Percentiles rank a stretch among this genome's conserved stretches.
phyloP scores from a whole-genome alignment of 768 basidiomycete genomes.

The Cystofilobasidium bisporidii region DNA sequence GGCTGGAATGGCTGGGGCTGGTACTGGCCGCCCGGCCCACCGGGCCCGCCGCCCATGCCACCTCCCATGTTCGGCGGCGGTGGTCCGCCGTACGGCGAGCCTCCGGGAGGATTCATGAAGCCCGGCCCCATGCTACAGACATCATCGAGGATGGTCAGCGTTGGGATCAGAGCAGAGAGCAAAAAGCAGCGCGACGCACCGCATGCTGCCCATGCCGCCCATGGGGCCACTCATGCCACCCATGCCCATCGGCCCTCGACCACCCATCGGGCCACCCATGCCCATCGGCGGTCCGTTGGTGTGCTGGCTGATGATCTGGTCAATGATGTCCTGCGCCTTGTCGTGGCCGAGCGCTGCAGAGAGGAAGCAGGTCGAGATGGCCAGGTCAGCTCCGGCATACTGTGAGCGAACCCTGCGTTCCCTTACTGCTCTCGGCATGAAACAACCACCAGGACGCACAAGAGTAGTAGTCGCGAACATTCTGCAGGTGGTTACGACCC shows the following conservation, averaged over 20 bases:
- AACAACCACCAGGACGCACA: constrained; percentile 46
- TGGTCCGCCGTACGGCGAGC: constrained; percentile 8
- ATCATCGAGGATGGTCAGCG: neutral
- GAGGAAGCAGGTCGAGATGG: neutral
- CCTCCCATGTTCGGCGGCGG: neutral
- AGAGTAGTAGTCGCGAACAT: constrained; percentile 94
- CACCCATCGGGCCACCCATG: constrained; percentile 9
- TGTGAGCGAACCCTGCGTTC: too few relatives aligned
- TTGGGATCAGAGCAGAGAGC: neutral
- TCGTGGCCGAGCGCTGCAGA: constrained; percentile 56
- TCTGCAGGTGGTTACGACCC: constrained; percentile 90
- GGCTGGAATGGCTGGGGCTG: constrained; percentile 4
- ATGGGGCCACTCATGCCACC: constrained; percentile 17
- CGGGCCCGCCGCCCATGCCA: neutral
- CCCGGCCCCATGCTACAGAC: constrained; percentile 4
- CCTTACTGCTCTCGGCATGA: too few relatives aligned
- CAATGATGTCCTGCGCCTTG: constrained; percentile 95
- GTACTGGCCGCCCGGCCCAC: neutral
- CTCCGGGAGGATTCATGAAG: constrained; percentile 6
- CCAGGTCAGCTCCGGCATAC: neutral
- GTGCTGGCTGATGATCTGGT: constrained; percentile 91
- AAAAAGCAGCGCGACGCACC: neutral
- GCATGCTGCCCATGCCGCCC: constrained; percentile 13
- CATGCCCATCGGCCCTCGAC: constrained; percentile 1
- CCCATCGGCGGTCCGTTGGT: constrained; percentile 38